phyloP scores from a whole-genome alignment of 1,284 basidiomycete genomes.

The Mixia osmundae region DNA sequence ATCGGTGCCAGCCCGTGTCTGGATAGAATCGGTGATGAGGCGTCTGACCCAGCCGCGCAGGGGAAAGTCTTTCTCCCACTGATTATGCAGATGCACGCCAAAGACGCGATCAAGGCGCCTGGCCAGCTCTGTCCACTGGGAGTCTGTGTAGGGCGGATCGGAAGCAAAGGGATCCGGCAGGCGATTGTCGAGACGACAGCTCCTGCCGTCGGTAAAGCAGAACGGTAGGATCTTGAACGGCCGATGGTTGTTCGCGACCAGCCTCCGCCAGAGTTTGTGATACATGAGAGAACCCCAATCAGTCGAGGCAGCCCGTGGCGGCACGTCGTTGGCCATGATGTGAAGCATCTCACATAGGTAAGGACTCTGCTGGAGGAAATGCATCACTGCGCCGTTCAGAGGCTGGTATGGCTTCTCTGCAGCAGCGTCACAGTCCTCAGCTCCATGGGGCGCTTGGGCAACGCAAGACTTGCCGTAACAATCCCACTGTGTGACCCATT shows the following conservation, averaged over 20 bases:
- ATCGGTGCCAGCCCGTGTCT: no score
- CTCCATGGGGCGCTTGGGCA: neutral
- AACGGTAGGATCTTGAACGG: constrained; percentile 78
- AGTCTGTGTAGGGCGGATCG: constrained; percentile 33
- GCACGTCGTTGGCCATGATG: constrained; percentile 47
- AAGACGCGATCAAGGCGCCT: constrained; percentile 45
- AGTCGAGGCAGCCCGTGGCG: constrained; percentile 51
- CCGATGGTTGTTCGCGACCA: constrained; percentile 41
- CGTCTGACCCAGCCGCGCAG: constrained; percentile 43
- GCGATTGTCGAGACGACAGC: constrained; percentile 68
- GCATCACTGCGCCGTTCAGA: constrained; percentile 79
- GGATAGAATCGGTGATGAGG: no score
- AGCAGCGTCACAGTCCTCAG: constrained; percentile 20
- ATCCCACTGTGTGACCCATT: constrained; percentile 81
- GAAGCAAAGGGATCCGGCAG: constrained; percentile 63
- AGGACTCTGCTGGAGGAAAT: constrained; percentile 61
- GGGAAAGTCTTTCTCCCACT: constrained; percentile 66
- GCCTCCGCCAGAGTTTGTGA: constrained; percentile 57
- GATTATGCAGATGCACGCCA: constrained; percentile 73
- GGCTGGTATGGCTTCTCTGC: constrained; percentile 67
- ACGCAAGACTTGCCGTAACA: constrained; percentile 61
- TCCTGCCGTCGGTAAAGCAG: constrained; percentile 71
- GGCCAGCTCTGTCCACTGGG: constrained; percentile 35
- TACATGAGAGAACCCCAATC: constrained; percentile 84
- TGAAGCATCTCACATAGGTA: constrained; percentile 89